Conservation (phyloP, 2,329 filamentous ascomycete species). For the Botryotinia narcissicola region DNA sequence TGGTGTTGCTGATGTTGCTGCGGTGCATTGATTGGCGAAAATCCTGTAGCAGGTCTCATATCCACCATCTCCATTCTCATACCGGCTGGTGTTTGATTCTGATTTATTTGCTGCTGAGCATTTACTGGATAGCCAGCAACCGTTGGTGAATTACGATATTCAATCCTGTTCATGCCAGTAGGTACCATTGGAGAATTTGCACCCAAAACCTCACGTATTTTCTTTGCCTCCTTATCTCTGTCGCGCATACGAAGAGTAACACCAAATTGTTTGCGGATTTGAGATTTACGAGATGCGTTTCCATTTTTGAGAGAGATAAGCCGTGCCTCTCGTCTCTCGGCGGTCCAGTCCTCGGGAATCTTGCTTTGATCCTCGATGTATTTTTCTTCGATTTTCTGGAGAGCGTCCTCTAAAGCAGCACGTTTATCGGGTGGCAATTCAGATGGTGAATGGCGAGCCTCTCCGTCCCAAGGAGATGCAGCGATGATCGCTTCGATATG, state of each 20-base stretch:
- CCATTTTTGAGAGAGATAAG: slow-evolving; percentile 32
- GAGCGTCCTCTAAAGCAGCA: slow-evolving; percentile 27
- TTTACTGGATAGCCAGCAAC: background rate
- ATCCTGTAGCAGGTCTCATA: slow-evolving; percentile 18
- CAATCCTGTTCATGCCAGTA: background rate
- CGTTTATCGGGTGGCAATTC: slow-evolving; percentile 29
- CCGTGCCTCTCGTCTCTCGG: slow-evolving; percentile 21
- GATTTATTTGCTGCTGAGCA: background rate
- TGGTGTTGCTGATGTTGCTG: background rate
- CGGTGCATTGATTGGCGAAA: slow-evolving; percentile 25
- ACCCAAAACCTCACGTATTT: slow-evolving; percentile 2
- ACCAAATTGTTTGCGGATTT: slow-evolving; percentile 33
- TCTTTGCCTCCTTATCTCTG: slow-evolving; percentile 30
- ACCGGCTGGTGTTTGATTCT: background rate
- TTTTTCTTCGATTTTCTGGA: slow-evolving; percentile 26
- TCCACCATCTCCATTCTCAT: slow-evolving; percentile 11
- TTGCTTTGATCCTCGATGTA: slow-evolving; percentile 21
- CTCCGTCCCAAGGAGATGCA: slow-evolving; percentile 4
- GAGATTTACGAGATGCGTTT: slow-evolving; percentile 32
- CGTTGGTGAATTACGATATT: background rate
- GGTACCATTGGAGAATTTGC: background rate
- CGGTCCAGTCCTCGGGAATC: slow-evolving; percentile 19
- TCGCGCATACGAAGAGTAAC: slow-evolving; percentile 35
- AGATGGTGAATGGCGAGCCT: slow-evolving; percentile 28
- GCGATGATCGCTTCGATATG: slow-evolving; percentile 9